Evolutionary conservation across 768 basidiomycete species (phyloP), one percentile per base, ranked within the genome.

Genomic region (Mycena crocata): DNA sequence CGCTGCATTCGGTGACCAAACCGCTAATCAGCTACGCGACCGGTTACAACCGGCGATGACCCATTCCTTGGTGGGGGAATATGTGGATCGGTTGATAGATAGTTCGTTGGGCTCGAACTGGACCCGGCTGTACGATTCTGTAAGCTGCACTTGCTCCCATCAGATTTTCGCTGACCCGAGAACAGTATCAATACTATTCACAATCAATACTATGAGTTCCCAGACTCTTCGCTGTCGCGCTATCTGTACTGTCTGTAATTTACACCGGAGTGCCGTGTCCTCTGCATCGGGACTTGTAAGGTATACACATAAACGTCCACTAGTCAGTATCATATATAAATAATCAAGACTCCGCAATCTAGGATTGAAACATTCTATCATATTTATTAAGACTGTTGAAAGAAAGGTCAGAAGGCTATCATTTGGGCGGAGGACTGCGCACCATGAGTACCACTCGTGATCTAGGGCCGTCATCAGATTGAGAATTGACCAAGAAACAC

Each of bases 41-140:
- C 90, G 98, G 15, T 98, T 99, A 83, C 94, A 98, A 73, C 92
- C 97, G 31, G 89, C 90, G 5, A 83, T 98, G 34, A 96, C 95
- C 0, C 93, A 96, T 68, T 86, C 84, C 45, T 84, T 93, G 37
- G 91, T 96, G 31, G 94, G 90, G 45, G 94, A 95, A 37, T 89
- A 97, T 74, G 86, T 98, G n/a, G 95, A 98, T 69, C 84, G 90
- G 50, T 83, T 99, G 48, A 93, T 99, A 68, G 91, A 98, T 67
- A 92, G 86, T 59, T 97, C 96, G 0, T 81, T 98, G 49, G 95
- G 94, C 15, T 96, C 94, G 34, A 90, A 93, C 67, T 99, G 96
- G 92, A 99, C 98, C 39, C 85, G 96, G 70, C 79, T 99, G 35
- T 99, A 99, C 76, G 98, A 99, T 79, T 98, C 95, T 66, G 94